These are phyloP conservation scores for Hericium coralloides DNA, from an alignment of 768 basidiomycete genomes.

Conservation along the genomic window DNA sequence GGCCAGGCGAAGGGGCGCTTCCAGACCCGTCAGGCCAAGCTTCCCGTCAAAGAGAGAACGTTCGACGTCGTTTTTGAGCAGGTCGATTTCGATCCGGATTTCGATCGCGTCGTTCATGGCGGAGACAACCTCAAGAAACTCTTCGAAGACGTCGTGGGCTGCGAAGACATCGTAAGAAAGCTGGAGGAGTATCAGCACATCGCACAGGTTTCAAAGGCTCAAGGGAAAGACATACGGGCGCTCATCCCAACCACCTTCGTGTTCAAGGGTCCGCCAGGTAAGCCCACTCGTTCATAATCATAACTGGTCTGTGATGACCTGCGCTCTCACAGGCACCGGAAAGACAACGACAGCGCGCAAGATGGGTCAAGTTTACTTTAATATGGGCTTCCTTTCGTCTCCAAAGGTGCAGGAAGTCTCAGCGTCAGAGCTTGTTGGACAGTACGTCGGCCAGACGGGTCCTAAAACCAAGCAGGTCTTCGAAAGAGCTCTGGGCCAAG, in stretches of 20 bases:
- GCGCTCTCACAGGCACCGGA: constrained; percentile 39
- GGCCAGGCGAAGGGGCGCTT: constrained; percentile 17
- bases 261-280: constrained; percentile 68
- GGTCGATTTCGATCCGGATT: constrained; percentile 56
- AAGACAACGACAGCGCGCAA: constrained; percentile 58
- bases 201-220: constrained; percentile 31
- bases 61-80: constrained; percentile 28
- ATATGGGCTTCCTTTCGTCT: constrained; percentile 48
- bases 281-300: constrained; percentile 10
- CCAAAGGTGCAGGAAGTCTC: constrained; percentile 58
- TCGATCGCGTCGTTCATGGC: constrained; percentile 39
- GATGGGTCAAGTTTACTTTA: constrained; percentile 52
- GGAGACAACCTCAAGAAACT: constrained; percentile 41
- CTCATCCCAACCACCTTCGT: constrained; percentile 55
- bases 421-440: constrained; percentile 58
- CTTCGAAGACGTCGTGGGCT: constrained; percentile 57
- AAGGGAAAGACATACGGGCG: constrained; percentile 27
- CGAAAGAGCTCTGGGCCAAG: constrained; percentile 56
- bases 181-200: constrained; percentile 45
- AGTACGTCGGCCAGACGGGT: constrained; percentile 66
- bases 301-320: not conserved
- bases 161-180: constrained; percentile 41
- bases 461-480: constrained; percentile 53
- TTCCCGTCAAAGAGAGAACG: constrained; percentile 10
- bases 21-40: constrained; percentile 15